A percentile compares a stretch with the other conserved stretches of the same genome.
Evolutionary conservation across 345 rosid genomes (phyloP).

Genomic region (Gossypium arboreum): DNA sequence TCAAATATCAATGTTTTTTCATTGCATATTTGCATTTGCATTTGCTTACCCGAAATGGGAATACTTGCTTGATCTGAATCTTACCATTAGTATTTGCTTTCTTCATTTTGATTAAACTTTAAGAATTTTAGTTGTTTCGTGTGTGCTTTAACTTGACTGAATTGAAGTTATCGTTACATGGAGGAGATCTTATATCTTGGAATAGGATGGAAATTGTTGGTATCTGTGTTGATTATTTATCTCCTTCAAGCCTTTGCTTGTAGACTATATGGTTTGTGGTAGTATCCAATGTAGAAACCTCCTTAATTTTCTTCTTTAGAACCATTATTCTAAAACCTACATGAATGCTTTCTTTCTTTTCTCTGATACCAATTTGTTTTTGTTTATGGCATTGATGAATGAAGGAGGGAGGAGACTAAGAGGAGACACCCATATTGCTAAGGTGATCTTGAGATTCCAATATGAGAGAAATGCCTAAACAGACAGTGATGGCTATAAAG

Average conservation of each 20-base stretch:
- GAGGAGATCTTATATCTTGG: conserved; percentile 1
- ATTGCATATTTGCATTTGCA: not conserved
- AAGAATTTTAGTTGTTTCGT: not conserved
- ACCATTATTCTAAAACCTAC: not conserved
- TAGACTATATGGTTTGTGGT: too few species aligned
- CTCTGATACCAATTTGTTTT: not conserved
- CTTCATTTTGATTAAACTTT: not conserved
- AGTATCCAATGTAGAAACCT: too few species aligned
- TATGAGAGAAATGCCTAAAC: conserved; percentile 28
- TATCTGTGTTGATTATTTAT: too few species aligned
- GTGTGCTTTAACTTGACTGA: not conserved
- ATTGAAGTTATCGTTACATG: not conserved
- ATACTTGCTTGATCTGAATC: not conserved
- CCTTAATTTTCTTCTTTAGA: not conserved
- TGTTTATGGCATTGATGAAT: conserved; percentile 19
- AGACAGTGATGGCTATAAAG: conserved; percentile 47
- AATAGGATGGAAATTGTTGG: not conserved
- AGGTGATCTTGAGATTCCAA: conserved; percentile 15
- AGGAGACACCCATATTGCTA: conserved; percentile 3
- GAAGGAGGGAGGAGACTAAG: conserved; percentile 14
- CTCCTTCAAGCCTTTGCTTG: too few species aligned
- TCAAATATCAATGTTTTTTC: not conserved
- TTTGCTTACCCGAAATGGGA: not conserved
- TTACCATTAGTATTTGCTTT: not conserved
- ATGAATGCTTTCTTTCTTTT: not conserved